Percentiles rank a stretch among this genome's conserved stretches.
Conservation (phyloP, 495 filamentous ascomycete species). For the Immersiella caudata region DNA sequence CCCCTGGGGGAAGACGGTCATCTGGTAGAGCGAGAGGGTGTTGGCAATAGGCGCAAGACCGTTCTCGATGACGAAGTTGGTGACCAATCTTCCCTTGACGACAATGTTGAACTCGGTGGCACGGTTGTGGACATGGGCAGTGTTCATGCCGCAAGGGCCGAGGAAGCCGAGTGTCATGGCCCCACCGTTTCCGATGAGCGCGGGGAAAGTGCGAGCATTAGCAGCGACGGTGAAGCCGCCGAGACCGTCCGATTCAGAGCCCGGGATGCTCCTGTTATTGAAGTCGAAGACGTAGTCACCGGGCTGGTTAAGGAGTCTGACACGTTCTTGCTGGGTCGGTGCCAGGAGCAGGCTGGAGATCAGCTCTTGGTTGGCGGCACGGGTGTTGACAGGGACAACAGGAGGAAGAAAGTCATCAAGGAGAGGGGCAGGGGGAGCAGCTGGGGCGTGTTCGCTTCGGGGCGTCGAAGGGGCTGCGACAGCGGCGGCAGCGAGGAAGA, state of each 20-base stretch:
- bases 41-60: conserved; percentile 39
- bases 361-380: conserved; percentile 3
- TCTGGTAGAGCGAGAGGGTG: conserved; percentile 40
- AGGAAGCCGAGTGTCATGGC: conserved; percentile 17
- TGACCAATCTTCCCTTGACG: conserved; percentile 47
- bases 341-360: conserved; percentile 12
- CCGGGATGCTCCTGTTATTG: conserved; percentile 11
- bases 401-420: conserved; percentile 12
- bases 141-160: conserved; percentile 48
- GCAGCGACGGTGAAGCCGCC: conserved; percentile 15
- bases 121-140: conserved; percentile 51
- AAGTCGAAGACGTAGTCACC: conserved; percentile 18
- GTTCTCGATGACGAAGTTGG: conserved; percentile 56
- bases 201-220: conserved; percentile 16
- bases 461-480: conserved; percentile 12
- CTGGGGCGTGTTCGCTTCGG: neutral
- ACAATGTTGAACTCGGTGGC: conserved; percentile 48
- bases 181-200: conserved; percentile 15
- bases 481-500: conserved; percentile 17
- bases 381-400: conserved; percentile 15
- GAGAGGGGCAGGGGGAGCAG: neutral
- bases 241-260: conserved; percentile 6
- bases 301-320: conserved; percentile 18
- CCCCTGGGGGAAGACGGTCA: conserved; percentile 54
- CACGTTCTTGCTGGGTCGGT: conserved; percentile 7